phyloP scores from a whole-genome alignment of 1,284 basidiomycete species.

The Ganoderma leucocontextum region DNA sequence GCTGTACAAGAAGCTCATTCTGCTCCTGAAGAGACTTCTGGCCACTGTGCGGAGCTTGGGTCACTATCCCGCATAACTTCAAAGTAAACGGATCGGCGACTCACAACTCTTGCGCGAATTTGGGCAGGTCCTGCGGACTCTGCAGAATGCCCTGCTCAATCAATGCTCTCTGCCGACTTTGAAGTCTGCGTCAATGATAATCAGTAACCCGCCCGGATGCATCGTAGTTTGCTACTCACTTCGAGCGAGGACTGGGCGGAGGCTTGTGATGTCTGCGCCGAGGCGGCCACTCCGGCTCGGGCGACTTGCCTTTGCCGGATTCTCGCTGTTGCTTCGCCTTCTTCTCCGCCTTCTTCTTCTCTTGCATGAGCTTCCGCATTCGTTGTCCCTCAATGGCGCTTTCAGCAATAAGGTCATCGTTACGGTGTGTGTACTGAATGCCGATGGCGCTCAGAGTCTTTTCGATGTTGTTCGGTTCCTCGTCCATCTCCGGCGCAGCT shows the following conservation, averaged over 20 bases:
- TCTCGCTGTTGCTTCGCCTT: conserved; percentile 40
- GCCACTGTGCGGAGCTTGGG: conserved; percentile 10
- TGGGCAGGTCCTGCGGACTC: conserved; percentile 54
- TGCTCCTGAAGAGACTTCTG: conserved; percentile 30
- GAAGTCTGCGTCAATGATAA: conserved; percentile 48
- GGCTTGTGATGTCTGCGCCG: conserved; percentile 63
- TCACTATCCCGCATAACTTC: neutral
- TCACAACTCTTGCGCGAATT: conserved; percentile 72
- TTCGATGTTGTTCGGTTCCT: conserved; percentile 56
- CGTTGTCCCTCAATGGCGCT: conserved; percentile 73
- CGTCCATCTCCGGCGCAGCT: conserved; percentile 40
- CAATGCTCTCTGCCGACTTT: conserved; percentile 62
- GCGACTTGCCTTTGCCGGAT: conserved; percentile 33
- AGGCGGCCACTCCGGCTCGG: conserved; percentile 69
- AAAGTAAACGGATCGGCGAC: conserved; percentile 33
- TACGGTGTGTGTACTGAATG: conserved; percentile 74
- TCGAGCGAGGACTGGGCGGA: conserved; percentile 54
- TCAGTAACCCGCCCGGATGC: conserved; percentile 11
- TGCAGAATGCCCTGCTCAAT: conserved; percentile 66
- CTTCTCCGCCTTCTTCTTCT: conserved; percentile 40
- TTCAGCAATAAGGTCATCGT: conserved; percentile 73
- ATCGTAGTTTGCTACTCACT: conserved; percentile 48
- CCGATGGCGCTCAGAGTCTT: conserved; percentile 66
- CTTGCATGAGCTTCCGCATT: conserved; percentile 57
- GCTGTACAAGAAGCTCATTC: conserved; percentile 26